These are phyloP conservation scores for Casuarina cunninghamiana DNA, from an alignment of 306 rosid species.

Conservation along the genomic window DNA sequence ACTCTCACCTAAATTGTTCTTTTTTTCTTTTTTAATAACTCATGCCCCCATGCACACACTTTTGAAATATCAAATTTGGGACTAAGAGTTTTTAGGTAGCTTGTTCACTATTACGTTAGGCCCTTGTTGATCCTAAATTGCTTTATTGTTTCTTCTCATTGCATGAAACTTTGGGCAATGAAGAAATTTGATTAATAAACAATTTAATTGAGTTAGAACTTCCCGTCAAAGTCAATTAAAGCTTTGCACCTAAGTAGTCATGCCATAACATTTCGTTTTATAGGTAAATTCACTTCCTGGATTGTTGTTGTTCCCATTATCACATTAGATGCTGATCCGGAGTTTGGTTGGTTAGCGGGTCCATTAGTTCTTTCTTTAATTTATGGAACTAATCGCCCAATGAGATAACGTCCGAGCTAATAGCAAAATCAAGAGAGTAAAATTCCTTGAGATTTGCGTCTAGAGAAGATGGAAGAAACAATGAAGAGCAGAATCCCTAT, in stretches of 20 bases:
- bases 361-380: neutral
- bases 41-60: no score
- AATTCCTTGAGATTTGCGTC: constrained; percentile 9
- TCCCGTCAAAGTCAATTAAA: neutral
- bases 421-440: constrained; percentile 6
- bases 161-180: neutral
- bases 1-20: neutral
- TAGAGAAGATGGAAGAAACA: neutral
- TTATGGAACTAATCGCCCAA: neutral
- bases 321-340: neutral
- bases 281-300: neutral
- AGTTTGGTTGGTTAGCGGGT: neutral
- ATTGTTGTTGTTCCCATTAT: neutral
- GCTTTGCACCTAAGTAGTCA: neutral
- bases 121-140: neutral
- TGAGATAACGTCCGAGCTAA: neutral
- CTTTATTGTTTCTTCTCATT: neutral
- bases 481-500: neutral
- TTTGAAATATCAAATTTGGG: no score
- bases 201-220: neutral
- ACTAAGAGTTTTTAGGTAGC: no score
- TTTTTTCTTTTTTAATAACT: neutral
- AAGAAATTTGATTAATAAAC: neutral
- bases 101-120: no score
- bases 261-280: neutral